Evolutionary conservation across 768 basidiomycete species (phyloP).

Genomic region (Gloeopeniophorella convolvens): DNA sequence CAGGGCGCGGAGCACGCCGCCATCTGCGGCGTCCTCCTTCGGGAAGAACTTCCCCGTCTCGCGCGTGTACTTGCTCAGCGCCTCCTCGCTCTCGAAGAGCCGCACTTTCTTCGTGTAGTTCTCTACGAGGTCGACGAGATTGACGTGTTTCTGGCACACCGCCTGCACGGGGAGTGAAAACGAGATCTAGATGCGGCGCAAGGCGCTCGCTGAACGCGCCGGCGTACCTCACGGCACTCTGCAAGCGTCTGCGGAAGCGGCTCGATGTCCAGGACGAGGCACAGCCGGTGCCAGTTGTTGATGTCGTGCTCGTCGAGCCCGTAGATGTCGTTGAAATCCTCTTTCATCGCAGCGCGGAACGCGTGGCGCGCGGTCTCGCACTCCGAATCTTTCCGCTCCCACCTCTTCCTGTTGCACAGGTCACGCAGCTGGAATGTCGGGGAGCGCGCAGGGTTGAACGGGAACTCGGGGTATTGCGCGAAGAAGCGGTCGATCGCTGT

Average conservation of each 20-base stretch:
- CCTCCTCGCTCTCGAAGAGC: conserved; percentile 21
- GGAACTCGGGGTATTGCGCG: conserved; percentile 15
- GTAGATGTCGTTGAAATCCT: conserved; percentile 20
- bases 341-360: conserved; percentile 12
- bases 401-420: not conserved
- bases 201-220: not conserved
- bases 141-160: conserved; percentile 21
- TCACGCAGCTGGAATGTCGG: conserved; percentile 12
- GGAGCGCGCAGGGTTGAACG: conserved; percentile 2
- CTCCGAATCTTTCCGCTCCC: not conserved
- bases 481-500: conserved; percentile 16
- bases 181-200: not conserved
- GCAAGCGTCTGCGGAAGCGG: conserved; percentile 9
- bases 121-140: conserved; percentile 30
- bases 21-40: conserved; percentile 24
- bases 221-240: conserved; percentile 1
- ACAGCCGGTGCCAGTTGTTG: conserved; percentile 16
- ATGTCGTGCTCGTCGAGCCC: conserved; percentile 19
- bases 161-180: not conserved
- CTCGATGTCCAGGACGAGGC: conserved; percentile 14
- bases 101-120: conserved; percentile 17
- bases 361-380: not conserved
- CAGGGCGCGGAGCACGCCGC: conserved; percentile 28
- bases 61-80: conserved; percentile 25
- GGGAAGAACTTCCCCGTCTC: conserved; percentile 24